Base-by-base conservation (phyloP, 1,284 basidiomycete genomes). In the Melampsora occidentalis region DNA sequence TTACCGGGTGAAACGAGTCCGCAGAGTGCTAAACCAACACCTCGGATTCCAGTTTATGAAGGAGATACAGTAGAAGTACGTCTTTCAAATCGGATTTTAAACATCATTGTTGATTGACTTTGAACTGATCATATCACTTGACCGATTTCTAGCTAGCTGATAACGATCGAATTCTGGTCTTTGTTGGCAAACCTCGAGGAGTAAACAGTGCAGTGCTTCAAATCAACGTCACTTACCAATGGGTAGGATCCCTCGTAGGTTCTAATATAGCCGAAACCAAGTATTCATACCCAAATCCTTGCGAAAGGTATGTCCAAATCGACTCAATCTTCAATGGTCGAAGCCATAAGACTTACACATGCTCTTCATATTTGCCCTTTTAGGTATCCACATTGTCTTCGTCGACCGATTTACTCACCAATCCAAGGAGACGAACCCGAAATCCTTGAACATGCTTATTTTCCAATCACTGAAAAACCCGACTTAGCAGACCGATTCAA, bases 231-330 rank as follows among this genome's bases (percentile, higher is more conserved):
- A 14, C n/a, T 4, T 49, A n/a, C 28, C 16, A 57, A 12, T 69
- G 67, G 67, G 31, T 33, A 16, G 48, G 46, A 22, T 33, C 9
- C 5, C 16, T 9, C 1, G 48, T 25, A 51, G 22, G n/a, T 49
- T 22, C n/a, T 6, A 48, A 33, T 14, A 49, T 49, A 7, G 67
- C 67, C 2, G 67, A 69, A 7, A 53, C 46, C 12, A 69, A 69
- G 22, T 69, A 69, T 33, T 48, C n/a, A 12, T 69, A 69, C 25
- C 67, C 67, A 31, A 69, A 69, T n/a, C 67, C 67, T 5, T 69
- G 67, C 33, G 67, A 69, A 33, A 48, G 67, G 67, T 69, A 20
- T 49, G 51, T n/a, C 9, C 4, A 25, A 57, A 28, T 57, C 18
- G 2, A n/a, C 4, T 53, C 51, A 53, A 20, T 25, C 22, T 14